phyloP scores from a whole-genome alignment of 1,284 basidiomycete species.

The Cryptococcus neoformans region DNA sequence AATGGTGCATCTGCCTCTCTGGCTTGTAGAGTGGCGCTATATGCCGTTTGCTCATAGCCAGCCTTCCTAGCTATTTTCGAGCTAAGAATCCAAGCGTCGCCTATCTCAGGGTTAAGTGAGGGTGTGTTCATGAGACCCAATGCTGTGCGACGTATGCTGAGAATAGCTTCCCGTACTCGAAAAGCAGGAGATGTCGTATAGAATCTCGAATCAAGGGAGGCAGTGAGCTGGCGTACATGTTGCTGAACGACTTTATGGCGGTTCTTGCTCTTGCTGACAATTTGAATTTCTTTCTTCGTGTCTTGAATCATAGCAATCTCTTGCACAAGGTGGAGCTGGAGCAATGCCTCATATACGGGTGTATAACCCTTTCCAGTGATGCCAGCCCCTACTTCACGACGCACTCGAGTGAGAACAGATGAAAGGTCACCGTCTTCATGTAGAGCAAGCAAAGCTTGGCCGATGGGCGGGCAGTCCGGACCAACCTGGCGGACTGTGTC shows the following conservation, averaged over 20 bases:
- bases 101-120: slow-evolving; percentile 59
- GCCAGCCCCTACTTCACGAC: slow-evolving; percentile 72
- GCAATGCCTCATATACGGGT: slow-evolving; percentile 78
- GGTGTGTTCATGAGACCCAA: slow-evolving; percentile 55
- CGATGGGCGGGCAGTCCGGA: slow-evolving; percentile 65
- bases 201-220: slow-evolving; percentile 35
- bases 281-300: slow-evolving; percentile 30
- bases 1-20: slow-evolving; percentile 70
- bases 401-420: slow-evolving; percentile 62
- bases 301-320: slow-evolving; percentile 79
- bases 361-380: slow-evolving; percentile 81
- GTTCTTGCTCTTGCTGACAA: slow-evolving; percentile 8
- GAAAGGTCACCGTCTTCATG: slow-evolving; percentile 56
- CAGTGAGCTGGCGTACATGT: slow-evolving; percentile 17
- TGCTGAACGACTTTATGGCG: slow-evolving; percentile 7
- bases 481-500: slow-evolving; percentile 66
- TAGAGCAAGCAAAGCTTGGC: slow-evolving; percentile 77
- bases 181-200: slow-evolving; percentile 76
- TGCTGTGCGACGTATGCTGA: slow-evolving; percentile 85
- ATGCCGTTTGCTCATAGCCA: slow-evolving; percentile 94
- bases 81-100: slow-evolving; percentile 84
- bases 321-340: slow-evolving; percentile 83
- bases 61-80: slow-evolving; percentile 95
- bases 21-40: slow-evolving; percentile 92
- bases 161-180: slow-evolving; percentile 82